phyloP scores from a whole-genome alignment of 2,329 filamentous ascomycete genomes.

The Canariomyces notabilis region DNA sequence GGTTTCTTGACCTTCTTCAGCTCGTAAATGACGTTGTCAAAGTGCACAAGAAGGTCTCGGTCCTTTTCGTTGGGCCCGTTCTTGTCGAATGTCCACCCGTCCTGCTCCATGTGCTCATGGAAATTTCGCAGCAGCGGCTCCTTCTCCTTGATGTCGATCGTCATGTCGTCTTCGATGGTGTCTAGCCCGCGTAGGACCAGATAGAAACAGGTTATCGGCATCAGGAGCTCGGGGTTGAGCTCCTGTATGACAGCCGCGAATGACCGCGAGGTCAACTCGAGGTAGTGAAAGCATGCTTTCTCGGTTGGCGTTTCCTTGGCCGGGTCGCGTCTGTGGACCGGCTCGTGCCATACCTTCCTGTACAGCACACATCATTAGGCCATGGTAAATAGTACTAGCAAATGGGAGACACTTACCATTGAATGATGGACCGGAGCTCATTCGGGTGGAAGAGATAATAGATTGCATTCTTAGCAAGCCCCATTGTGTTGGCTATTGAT shows the following conservation, averaged over 20 bases:
- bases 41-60: slow-evolving; percentile 83
- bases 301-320: slow-evolving; percentile 69
- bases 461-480: slow-evolving; percentile 46
- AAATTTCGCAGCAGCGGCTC: slow-evolving; percentile 82
- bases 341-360: slow-evolving; percentile 96
- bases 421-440: slow-evolving; percentile 75
- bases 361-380: slow-evolving; percentile 22
- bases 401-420: slow-evolving; percentile 65
- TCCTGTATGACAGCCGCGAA: slow-evolving; percentile 93
- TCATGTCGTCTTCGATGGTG: slow-evolving; percentile 99
- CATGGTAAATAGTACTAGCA: slow-evolving; percentile 14
- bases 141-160: slow-evolving; percentile 74
- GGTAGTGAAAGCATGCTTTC: slow-evolving; percentile 77
- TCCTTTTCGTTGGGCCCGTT: slow-evolving; percentile 94
- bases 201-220: slow-evolving; percentile 90
- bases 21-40: slow-evolving; percentile 80
- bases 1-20: slow-evolving; percentile 81
- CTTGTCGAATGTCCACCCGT: slow-evolving; percentile 85
- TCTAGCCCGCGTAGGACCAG: slow-evolving; percentile 86
- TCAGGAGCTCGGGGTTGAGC: slow-evolving; percentile 86
- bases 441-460: slow-evolving; percentile 73
- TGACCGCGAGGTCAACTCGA: slow-evolving; percentile 85
- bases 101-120: slow-evolving; percentile 68
- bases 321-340: slow-evolving; percentile 77
- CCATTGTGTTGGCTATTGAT: slow-evolving; percentile 43